These are phyloP conservation scores for Dactylonectria estremocensis DNA, from an alignment of 2,329 filamentous ascomycete species.

Conservation along the genomic window DNA sequence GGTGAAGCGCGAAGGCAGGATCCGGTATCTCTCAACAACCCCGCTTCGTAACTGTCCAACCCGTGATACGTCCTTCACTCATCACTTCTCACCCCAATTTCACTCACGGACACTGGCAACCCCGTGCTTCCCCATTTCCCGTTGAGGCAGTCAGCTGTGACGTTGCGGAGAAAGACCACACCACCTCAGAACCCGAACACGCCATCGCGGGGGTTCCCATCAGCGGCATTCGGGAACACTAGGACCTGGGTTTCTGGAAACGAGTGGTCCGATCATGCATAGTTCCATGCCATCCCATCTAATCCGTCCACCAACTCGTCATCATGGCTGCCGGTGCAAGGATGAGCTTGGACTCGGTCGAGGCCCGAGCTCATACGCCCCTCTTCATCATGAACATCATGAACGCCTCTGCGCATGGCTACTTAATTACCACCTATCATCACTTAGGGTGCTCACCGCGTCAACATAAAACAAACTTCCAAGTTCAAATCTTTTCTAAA, in stretches of 20 bases:
- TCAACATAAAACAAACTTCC: not conserved
- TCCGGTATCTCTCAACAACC: not conserved
- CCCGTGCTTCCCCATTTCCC: not conserved
- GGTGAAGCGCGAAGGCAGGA: too few species aligned
- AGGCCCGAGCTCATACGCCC: slow-evolving; percentile 19
- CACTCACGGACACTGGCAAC: not conserved
- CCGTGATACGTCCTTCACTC: not conserved
- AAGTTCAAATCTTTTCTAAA: slow-evolving; percentile 18
- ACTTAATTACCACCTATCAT: not conserved
- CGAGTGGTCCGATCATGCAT: slow-evolving; percentile 15
- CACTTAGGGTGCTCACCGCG: not conserved
- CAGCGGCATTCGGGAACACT: not conserved
- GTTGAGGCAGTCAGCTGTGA: not conserved
- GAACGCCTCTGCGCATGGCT: too few species aligned
- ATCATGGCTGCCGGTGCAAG: slow-evolving; percentile 3
- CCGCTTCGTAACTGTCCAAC: not conserved
- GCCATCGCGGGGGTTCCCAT: not conserved
- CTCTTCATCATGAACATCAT: not conserved
- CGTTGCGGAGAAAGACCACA: not conserved
- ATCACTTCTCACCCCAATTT: not conserved
- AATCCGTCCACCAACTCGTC: slow-evolving; percentile 3
- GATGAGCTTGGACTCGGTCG: slow-evolving; percentile 13
- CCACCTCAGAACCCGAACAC: slow-evolving; percentile 3
- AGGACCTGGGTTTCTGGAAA: not conserved
- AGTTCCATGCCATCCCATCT: slow-evolving; percentile 4